A percentile compares a stretch with the other conserved stretches of the same genome.
Evolutionary conservation across 2,329 filamentous ascomycete species (phyloP).

Genomic region (Trichoderma afroharzianum): DNA sequence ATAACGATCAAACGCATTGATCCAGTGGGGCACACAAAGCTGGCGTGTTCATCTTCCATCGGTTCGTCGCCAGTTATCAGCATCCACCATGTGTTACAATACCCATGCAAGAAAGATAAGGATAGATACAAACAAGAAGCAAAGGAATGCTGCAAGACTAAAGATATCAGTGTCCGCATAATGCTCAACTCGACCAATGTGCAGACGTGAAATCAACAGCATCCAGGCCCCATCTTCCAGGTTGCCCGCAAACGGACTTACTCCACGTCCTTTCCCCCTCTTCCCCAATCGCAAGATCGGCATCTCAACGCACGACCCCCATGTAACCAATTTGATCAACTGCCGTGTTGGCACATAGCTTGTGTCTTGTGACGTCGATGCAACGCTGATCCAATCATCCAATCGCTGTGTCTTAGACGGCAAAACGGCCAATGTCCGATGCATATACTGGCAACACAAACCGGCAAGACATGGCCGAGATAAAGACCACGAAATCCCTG

Average conservation of each 20-base stretch:
- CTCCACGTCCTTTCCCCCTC: not conserved
- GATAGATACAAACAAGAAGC: not conserved
- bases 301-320: not conserved
- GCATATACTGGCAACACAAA: not conserved
- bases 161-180: not conserved
- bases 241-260: not conserved
- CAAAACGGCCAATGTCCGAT: not conserved
- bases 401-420: not conserved
- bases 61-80: not conserved
- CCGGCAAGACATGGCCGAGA: not conserved
- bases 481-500: not conserved
- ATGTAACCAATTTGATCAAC: not conserved
- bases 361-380: slow-evolving; percentile 8
- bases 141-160: not conserved
- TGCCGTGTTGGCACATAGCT: not conserved
- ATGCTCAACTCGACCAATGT: not conserved
- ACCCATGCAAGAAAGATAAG: not conserved
- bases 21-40: not conserved
- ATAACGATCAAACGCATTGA: not conserved
- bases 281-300: not conserved
- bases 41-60: not conserved
- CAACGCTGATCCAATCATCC: slow-evolving; percentile 6
- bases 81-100: not conserved
- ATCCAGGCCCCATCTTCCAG: not conserved
- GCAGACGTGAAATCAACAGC: not conserved